Percentiles rank a stretch among this genome's conserved stretches.
Evolutionary conservation across 257 asterid genomes (phyloP).

Genomic region (Lycium ferocissimum): DNA sequence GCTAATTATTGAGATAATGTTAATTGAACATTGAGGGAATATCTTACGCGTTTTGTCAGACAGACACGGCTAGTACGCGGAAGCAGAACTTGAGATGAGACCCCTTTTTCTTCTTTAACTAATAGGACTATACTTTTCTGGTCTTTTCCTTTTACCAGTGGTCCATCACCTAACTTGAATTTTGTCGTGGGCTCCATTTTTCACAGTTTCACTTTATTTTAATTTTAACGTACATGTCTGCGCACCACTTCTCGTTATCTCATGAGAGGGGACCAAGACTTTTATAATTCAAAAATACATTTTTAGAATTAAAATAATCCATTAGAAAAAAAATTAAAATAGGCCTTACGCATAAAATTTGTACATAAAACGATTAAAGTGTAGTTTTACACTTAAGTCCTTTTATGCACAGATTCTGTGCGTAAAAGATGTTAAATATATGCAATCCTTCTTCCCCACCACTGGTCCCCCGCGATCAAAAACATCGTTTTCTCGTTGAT

Average conservation of each 20-base stretch:
- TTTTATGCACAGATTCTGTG: too few relatives aligned
- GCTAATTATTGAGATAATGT: background rate
- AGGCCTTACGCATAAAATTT: too few relatives aligned
- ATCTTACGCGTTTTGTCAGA: slow-evolving; percentile 19
- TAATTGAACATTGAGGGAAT: background rate
- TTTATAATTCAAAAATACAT: too few relatives aligned
- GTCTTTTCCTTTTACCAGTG: too few relatives aligned
- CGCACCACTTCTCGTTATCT: background rate
- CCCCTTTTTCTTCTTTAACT: background rate
- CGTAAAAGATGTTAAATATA: too few relatives aligned
- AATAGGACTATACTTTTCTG: background rate
- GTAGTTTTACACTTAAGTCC: too few relatives aligned
- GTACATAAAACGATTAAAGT: too few relatives aligned
- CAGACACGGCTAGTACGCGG: slow-evolving; percentile 23
- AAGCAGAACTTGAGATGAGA: background rate
- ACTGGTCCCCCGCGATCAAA: too few relatives aligned
- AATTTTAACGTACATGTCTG: background rate
- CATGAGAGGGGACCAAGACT: background rate
- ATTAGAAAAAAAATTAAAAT: too few relatives aligned
- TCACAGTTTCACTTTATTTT: background rate
- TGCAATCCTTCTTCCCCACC: too few relatives aligned
- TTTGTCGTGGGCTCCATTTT: slow-evolving; percentile 19
- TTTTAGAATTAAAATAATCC: too few relatives aligned
- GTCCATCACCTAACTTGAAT: slow-evolving; percentile 18
- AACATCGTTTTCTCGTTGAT: too few relatives aligned